Evolutionary conservation across 1,284 basidiomycete species (phyloP), one percentile per base, ranked within the genome.

Genomic region (Ceratobasidium sp.): DNA sequence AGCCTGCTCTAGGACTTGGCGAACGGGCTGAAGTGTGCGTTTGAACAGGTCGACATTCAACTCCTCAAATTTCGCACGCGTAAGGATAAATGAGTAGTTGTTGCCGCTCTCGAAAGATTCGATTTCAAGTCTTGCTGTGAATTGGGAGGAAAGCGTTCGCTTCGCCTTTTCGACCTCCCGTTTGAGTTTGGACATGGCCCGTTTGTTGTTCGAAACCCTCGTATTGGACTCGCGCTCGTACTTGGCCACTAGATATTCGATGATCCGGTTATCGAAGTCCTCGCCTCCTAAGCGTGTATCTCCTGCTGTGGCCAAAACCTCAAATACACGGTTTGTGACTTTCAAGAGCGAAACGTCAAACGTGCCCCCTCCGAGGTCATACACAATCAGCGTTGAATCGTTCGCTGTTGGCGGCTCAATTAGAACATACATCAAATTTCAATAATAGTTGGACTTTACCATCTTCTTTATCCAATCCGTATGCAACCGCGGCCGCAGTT

Each of bases 261-360:
- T 84, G 75, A 87, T 82, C 76, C 85, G 85, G 84, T 88, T 87
- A 84, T 89, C 88, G 76, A 88, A 89, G 83, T 89, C 88, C 81
- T 89, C 88, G 82, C 88, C 88, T 82, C 87, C 87, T 66, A 89
- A 83, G 80, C 88, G 87, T 75, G 87, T 88, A 85, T 88, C 87
- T 84, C 87, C 87, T 74, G 87, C 86, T 75, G 87, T 88, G 63
- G 87, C 86, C 78, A 97, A 93, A 80, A 99, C 97, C 80, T 96
- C 96, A 82, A 99, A 99, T 80, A 99, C 95, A 85, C 97, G 97
- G 82, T 95, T 96, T 81, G 90, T 95, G 85, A 98, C 98, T 84
- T 96, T 97, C 77, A 99, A 89, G 76, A 99, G 91, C 76, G 97
- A 98, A 71, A 98, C 97, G 91, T 98, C 97, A 87, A 99, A 99